Conservation (phyloP, 371 early-diverging fungal genomes). For the Furculomyces boomerangus region DNA sequence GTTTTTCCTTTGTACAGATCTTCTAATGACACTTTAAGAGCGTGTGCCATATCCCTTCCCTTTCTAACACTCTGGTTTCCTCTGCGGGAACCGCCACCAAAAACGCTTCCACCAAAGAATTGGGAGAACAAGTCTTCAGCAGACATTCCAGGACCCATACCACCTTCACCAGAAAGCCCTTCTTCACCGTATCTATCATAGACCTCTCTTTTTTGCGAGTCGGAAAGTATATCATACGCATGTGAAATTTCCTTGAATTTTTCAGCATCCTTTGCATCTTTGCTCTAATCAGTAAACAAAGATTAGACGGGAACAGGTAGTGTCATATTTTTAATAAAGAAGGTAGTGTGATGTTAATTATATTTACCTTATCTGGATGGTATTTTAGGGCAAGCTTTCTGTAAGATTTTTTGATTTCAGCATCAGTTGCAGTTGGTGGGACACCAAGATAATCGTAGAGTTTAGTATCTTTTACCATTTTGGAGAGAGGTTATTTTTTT, state of each 20-base stretch:
- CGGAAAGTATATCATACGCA: constrained; percentile 88
- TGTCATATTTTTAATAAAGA: no score
- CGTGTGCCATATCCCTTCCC: constrained; percentile 57
- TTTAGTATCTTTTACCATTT: constrained; percentile 50
- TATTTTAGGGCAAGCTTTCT: constrained; percentile 90
- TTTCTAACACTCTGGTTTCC: constrained; percentile 57
- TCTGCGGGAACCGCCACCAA: constrained; percentile 43
- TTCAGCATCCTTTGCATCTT: constrained; percentile 48
- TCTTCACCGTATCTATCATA: constrained; percentile 76
- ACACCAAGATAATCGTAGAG: constrained; percentile 87
- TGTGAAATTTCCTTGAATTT: constrained; percentile 87
- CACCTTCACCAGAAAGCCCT: constrained; percentile 48
- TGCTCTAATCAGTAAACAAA: constrained; percentile 7
- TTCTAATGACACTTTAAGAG: constrained; percentile 72
- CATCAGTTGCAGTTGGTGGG: constrained; percentile 49
- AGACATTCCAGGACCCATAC: constrained; percentile 43
- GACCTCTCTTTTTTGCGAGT: constrained; percentile 50
- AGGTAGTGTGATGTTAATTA: not conserved
- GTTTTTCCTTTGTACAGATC: constrained; percentile 88
- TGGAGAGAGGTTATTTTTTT: not conserved
- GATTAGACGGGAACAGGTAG: constrained; percentile 43
- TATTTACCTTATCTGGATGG: constrained; percentile 71
- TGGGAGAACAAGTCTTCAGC: constrained; percentile 79
- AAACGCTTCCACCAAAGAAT: constrained; percentile 57
- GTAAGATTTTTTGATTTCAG: constrained; percentile 85